Evolutionary conservation across 2,329 filamentous ascomycete species (phyloP).

Genomic region (Sporothrix luriei): DNA sequence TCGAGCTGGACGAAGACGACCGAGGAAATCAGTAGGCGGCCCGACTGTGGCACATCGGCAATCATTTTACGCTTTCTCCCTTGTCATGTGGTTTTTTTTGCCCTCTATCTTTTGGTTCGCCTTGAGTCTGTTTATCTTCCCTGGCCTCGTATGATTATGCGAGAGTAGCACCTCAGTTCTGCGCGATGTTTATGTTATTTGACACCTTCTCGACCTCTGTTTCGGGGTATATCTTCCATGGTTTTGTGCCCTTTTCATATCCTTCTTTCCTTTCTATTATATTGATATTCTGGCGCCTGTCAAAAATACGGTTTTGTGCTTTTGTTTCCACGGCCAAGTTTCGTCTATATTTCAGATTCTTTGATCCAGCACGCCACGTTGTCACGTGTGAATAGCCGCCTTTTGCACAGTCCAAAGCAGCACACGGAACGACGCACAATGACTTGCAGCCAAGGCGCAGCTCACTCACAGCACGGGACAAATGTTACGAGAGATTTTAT

Average conservation of each 20-base stretch:
- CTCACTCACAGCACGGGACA: constrained; percentile 25
- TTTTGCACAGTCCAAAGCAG: not conserved
- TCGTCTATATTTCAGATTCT: too few relatives aligned
- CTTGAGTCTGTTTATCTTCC: constrained; percentile 16
- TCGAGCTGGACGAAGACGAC: constrained; percentile 34
- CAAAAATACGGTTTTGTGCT: not conserved
- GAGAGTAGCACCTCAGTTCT: not conserved
- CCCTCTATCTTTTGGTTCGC: not conserved
- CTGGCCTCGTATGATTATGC: not conserved
- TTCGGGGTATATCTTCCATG: not conserved
- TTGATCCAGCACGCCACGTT: not conserved
- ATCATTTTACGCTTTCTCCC: not conserved
- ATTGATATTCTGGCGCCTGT: not conserved
- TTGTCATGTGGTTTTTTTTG: not conserved
- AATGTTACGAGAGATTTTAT: not conserved
- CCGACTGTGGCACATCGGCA: constrained; percentile 30
- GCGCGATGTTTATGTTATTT: not conserved
- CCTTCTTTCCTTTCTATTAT: not conserved
- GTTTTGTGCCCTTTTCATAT: not conserved
- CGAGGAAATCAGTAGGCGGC: constrained; percentile 4
- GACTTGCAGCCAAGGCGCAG: constrained; percentile 24
- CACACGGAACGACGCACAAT: not conserved
- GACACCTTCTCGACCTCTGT: not conserved
- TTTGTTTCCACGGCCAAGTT: not conserved
- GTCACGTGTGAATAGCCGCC: constrained; percentile 8